Percentiles rank a stretch among this genome's conserved stretches.
Conservation (phyloP, 768 basidiomycete genomes). For the Serendipita sp. region DNA sequence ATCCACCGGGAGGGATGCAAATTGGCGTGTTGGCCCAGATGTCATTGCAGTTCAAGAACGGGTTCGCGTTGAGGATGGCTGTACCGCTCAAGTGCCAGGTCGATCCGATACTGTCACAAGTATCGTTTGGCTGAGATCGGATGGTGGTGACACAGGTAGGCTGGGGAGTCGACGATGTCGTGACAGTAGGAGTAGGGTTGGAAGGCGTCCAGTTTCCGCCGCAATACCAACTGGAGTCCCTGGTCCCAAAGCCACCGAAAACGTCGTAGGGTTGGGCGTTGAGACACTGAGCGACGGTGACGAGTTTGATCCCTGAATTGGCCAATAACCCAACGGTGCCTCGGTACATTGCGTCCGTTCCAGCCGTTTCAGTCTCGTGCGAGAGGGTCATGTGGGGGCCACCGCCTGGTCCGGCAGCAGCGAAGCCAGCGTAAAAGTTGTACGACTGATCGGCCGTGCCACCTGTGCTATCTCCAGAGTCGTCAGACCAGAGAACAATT, state of each 20-base stretch:
- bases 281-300: background rate
- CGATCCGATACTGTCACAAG: too few relatives aligned
- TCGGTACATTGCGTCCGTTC: background rate
- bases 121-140: too few relatives aligned
- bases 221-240: background rate
- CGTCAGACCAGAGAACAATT: conserved; percentile 4
- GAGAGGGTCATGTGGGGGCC: conserved; percentile 2
- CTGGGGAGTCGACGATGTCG: too few relatives aligned
- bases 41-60: too few relatives aligned
- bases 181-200: background rate
- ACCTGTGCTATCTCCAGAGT: background rate
- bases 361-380: background rate
- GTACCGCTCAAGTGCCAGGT: too few relatives aligned
- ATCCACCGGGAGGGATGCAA: too few relatives aligned
- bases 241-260: background rate
- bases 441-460: background rate
- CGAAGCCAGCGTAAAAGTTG: background rate
- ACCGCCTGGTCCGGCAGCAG: background rate
- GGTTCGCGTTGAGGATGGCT: too few relatives aligned
- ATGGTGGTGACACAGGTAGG: too few relatives aligned
- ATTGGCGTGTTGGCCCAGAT: too few relatives aligned
- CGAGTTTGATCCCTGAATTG: background rate
- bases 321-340: background rate
- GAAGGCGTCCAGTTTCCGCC: background rate
- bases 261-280: background rate